Percentiles rank a stretch among this genome's conserved stretches.
These are phyloP conservation scores for Pisolithus orientalis DNA, from an alignment of 768 basidiomycete genomes.

Conservation along the genomic window DNA sequence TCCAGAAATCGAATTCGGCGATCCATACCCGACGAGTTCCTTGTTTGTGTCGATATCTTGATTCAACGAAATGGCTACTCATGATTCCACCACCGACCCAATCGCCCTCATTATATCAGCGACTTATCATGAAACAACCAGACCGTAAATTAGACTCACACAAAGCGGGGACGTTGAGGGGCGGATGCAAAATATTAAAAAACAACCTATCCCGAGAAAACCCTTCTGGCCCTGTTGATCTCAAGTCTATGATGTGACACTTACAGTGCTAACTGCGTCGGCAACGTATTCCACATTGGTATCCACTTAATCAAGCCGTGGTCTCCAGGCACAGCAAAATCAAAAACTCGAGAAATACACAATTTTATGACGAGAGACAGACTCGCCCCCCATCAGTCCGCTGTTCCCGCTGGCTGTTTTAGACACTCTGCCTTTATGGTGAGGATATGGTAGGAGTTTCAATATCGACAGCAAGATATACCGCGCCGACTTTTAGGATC, in stretches of 20 bases:
- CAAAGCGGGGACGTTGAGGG: constrained; percentile 84
- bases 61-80: constrained; percentile 75
- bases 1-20: constrained; percentile 83
- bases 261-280: constrained; percentile 89
- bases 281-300: constrained; percentile 76
- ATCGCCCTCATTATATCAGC: too few species aligned
- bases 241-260: constrained; percentile 27
- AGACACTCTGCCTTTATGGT: too few species aligned
- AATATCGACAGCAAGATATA: too few species aligned
- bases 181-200: constrained; percentile 81
- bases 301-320: constrained; percentile 51
- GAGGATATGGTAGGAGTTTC: too few species aligned
- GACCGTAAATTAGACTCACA: constrained; percentile 35
- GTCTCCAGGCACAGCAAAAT: constrained; percentile 36
- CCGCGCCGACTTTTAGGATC: too few species aligned
- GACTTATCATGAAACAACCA: not conserved
- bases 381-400: too few species aligned
- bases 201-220: constrained; percentile 46
- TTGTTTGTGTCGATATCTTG: constrained; percentile 88
- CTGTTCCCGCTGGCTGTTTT: too few species aligned
- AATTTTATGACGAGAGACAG: not conserved
- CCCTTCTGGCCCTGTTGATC: too few species aligned
- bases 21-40: constrained; percentile 89
- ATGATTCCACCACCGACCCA: too few species aligned
- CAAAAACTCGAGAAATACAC: not conserved